Base-by-base conservation (phyloP, 306 rosid genomes). In the Quercus gilva region DNA sequence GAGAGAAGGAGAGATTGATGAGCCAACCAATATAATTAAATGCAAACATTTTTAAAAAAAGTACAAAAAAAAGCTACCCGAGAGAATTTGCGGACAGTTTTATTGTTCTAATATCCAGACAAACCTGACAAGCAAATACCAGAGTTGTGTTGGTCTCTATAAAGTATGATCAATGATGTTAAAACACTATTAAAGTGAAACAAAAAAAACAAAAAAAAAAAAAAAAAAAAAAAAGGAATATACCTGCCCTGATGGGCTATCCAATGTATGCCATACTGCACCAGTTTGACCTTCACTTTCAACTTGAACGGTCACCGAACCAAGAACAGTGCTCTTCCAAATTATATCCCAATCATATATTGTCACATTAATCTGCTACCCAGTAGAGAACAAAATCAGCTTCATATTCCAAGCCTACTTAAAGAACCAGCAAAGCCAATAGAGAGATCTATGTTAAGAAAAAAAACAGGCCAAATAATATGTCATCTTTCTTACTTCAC, bases 341-440 rank as follows among this genome's bases (percentile, higher is more conserved):
- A 95, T 89, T 83, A 95, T 93, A 88, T 95, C 99, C 99, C 99
- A 93, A 80, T 95, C 98, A 82, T 91, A 95, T 85, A 95, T 93
- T 45, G 99, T 95, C 82, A 95, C 89, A 74, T 85, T 87, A 75
- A 95, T 91, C 99, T 95, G 98, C 80, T 61, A 86, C 74, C 61
- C 87, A 86, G 83, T 77, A 84, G 85, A 76, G 57, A 81, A 85
- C 83, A 78, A 86, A 52, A 82, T 88, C 83, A 88, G 87, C 78
- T 87, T 78, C 84, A 83, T n/a, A 84, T 80, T 37, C 57, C 49
- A 85, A 86, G 82, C 84, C 84, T 75, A 82, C 86, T 82, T 78
- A 82, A 64, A 61, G 78, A 82, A 76, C 60, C 77, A 56, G 74
- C 56, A 72, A 79, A 73, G 82, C 79, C 74, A 71, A 84, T 52